Evolutionary conservation across 768 basidiomycete species (phyloP), one percentile per base, ranked within the genome.

Genomic region (Podaxis pistillaris): DNA sequence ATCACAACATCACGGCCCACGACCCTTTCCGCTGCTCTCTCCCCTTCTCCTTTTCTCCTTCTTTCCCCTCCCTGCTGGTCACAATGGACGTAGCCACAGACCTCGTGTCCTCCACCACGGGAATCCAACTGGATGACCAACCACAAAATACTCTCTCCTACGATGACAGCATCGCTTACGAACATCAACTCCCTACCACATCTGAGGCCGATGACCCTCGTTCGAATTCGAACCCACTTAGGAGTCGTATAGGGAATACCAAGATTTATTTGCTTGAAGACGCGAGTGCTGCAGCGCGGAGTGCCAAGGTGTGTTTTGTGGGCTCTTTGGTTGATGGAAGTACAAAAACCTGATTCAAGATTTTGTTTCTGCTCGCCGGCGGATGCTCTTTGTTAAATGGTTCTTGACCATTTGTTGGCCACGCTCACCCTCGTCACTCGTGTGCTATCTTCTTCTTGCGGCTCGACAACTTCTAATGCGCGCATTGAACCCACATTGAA

Each of bases 261-360:
- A 91, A 89, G 73, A 84, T 93, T n/a, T 94, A 67, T 33, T 3
- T 33, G 8, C 33, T 33, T 2, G 33, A 33, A 33, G 33, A 33
- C 33, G 2, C 33, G 33, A 76, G 81, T 36, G 78, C 82, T 65
- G 74, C 82, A n/a, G 78, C 81, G 64, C 84, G 80, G 64, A 78
- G 75, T 67, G 84, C 83, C 73, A 93, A 93, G 89, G 91, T 93
- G 82, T 84, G 88, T 81, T 75, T 76, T 66, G 66, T 58, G 38
- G 47, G 50, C 62, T 22, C 71, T 73, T 74, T 70, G 74, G 76
- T 72, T 33, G 33, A 33, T 9, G 7, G 73, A 66, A 66, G 66
- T 71, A 66, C 71, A 33, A 72, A 74, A 72, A 72, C 76, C 76
- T 87, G 75, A 88, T 81, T 71, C 74, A 73, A 74, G 63, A 52